Conservation (phyloP, 2,329 filamentous ascomycete species). For the Xylaria sp. region DNA sequence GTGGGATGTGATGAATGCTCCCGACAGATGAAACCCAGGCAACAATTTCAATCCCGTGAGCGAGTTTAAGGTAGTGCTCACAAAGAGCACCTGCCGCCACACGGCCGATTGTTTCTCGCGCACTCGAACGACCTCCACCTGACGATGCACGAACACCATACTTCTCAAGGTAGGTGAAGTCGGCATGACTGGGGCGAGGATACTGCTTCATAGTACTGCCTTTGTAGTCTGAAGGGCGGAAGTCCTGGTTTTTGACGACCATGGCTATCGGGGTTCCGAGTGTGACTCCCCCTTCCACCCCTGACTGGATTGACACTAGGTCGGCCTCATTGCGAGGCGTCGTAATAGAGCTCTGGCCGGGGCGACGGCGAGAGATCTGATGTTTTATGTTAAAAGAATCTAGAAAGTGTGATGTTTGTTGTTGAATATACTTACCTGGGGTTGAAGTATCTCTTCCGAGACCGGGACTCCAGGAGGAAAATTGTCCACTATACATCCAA, state of each 20-base stretch:
- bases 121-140: slow-evolving; percentile 23
- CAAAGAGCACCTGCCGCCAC: slow-evolving; percentile 30
- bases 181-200: slow-evolving; percentile 25
- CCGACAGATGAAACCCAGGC: slow-evolving; percentile 32
- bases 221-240: slow-evolving; percentile 13
- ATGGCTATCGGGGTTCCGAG: slow-evolving; percentile 21
- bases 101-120: slow-evolving; percentile 34
- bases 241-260: slow-evolving; percentile 21
- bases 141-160: slow-evolving; percentile 25
- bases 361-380: slow-evolving; percentile 20
- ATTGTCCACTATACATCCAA: slow-evolving; percentile 23
- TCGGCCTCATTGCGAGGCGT: slow-evolving; percentile 19
- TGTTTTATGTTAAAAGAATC: slow-evolving; percentile 7
- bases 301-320: slow-evolving; percentile 18
- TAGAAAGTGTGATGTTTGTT: slow-evolving; percentile 15
- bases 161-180: slow-evolving; percentile 32
- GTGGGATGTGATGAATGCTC: slow-evolving; percentile 23
- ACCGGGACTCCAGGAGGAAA: slow-evolving; percentile 17
- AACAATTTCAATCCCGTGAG: slow-evolving; percentile 29
- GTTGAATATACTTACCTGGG: slow-evolving; percentile 15
- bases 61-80: slow-evolving; percentile 31
- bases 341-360: slow-evolving; percentile 22
- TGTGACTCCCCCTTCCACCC: slow-evolving; percentile 9
- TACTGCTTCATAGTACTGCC: slow-evolving; percentile 17
- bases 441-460: slow-evolving; percentile 18